These are phyloP conservation scores for Cryomyces minteri DNA, from an alignment of 495 filamentous ascomycete genomes.

Conservation along the genomic window DNA sequence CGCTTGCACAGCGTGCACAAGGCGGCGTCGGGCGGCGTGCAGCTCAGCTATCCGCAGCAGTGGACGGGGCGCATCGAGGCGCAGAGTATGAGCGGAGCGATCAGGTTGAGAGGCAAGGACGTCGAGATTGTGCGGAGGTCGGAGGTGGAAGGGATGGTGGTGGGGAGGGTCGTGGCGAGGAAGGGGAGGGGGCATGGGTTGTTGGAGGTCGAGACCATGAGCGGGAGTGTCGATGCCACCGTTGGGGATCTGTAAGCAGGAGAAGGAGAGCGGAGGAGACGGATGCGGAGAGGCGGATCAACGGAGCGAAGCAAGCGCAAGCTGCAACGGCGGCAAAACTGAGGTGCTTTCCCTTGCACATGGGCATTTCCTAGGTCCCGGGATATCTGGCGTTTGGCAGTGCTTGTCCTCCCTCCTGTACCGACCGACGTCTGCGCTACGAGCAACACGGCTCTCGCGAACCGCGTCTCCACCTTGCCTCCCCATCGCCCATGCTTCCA, in stretches of 20 bases:
- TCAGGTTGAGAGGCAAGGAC: neutral
- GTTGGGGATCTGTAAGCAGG: neutral
- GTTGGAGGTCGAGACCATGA: neutral
- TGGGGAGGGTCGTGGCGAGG: neutral
- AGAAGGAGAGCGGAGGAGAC: too few species aligned
- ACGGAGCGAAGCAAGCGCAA: too few species aligned
- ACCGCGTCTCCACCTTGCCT: too few species aligned
- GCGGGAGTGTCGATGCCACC: neutral
- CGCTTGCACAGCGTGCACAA: conserved; percentile 11
- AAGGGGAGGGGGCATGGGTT: neutral
- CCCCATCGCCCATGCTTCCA: too few species aligned
- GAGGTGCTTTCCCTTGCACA: too few species aligned
- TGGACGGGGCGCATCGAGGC: conserved; percentile 12
- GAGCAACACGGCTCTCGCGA: too few species aligned
- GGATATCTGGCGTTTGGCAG: too few species aligned
- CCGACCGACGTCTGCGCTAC: too few species aligned
- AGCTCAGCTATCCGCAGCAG: conserved; percentile 16
- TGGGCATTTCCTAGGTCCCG: too few species aligned
- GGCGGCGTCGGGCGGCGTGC: conserved; percentile 8
- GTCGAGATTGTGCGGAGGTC: neutral
- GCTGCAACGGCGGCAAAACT: too few species aligned
- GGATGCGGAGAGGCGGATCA: too few species aligned
- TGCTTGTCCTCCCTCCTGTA: too few species aligned
- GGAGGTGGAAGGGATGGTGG: neutral
- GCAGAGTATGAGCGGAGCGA: neutral